Conservation (phyloP, 805 yeast species). For the Starmera pachycereana region DNA sequence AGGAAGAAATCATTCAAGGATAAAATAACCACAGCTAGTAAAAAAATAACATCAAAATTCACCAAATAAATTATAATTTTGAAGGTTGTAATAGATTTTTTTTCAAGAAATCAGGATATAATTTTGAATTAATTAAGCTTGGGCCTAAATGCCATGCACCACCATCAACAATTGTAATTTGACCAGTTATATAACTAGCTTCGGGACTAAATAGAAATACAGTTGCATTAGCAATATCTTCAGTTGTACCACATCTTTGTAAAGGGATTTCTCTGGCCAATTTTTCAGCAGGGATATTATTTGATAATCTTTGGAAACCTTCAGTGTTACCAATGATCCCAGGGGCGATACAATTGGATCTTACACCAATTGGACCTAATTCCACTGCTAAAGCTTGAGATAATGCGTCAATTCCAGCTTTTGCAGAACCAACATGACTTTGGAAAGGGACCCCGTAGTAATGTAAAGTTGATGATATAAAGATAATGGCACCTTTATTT, state of each 20-base stretch:
- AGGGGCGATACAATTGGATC: conserved; percentile 82
- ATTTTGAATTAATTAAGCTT: conserved; percentile 20
- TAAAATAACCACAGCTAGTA: conserved; percentile 16
- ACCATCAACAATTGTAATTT: conserved; percentile 79
- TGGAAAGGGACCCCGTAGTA: conserved; percentile 86
- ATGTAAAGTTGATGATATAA: conserved; percentile 85
- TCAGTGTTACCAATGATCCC: conserved; percentile 86
- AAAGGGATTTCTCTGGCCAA: conserved; percentile 38
- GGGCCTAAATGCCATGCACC: conserved; percentile 79
- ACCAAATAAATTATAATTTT: conserved; percentile 21
- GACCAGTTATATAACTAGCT: conserved; percentile 67
- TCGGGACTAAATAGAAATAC: conserved; percentile 79
- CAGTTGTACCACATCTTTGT: conserved; percentile 57
- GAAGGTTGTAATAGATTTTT: conserved; percentile 22
- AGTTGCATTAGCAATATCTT: conserved; percentile 83
- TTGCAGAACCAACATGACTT: conserved; percentile 87
- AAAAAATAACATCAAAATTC: conserved; percentile 17
- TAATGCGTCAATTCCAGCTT: conserved; percentile 89
- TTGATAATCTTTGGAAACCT: conserved; percentile 60
- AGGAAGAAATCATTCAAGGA: conserved; percentile 4
- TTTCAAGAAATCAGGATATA: conserved; percentile 33
- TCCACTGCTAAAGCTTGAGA: conserved; percentile 82
- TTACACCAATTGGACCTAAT: conserved; percentile 80
- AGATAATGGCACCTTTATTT: conserved; percentile 62
- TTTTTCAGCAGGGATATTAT: conserved; percentile 27